Evolutionary conservation across 2,329 filamentous ascomycete species (phyloP).

Genomic region (Purpureocillium takamizusanense): DNA sequence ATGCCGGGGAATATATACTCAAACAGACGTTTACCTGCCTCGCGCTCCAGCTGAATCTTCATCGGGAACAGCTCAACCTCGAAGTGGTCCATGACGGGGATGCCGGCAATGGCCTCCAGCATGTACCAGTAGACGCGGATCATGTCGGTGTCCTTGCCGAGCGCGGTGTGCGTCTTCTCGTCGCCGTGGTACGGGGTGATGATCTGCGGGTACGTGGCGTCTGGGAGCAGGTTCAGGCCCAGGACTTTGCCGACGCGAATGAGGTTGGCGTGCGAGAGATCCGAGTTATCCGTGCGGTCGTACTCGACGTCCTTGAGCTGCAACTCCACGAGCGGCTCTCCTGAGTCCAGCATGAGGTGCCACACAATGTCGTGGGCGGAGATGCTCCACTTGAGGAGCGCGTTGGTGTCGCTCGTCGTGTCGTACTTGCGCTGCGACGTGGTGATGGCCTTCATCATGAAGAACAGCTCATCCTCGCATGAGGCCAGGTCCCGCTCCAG

Average conservation of each 20-base stretch:
- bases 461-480: conserved; percentile 96
- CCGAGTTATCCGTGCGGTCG: conserved; percentile 91
- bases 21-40: conserved; percentile 86
- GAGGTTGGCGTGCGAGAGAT: conserved; percentile 91
- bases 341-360: conserved; percentile 84
- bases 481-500: conserved; percentile 81
- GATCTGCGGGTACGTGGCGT: conserved; percentile 93
- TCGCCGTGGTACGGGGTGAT: conserved; percentile 79
- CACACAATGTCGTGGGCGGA: conserved; percentile 93
- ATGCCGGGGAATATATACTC: conserved; percentile 95
- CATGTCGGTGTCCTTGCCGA: conserved; percentile 60
- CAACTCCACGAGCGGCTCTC: conserved; percentile 84
- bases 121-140: conserved; percentile 94
- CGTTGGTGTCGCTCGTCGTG: conserved; percentile 59
- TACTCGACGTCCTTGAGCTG: conserved; percentile 88
- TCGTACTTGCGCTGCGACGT: conserved; percentile 86
- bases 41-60: conserved; percentile 86
- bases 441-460: conserved; percentile 99
- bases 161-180: conserved; percentile 34
- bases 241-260: conserved; percentile 82
- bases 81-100: conserved; percentile 94
- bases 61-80: conserved; percentile 90
- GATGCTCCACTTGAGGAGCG: conserved; percentile 84
- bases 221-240: conserved; percentile 79
- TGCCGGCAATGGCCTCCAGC: conserved; percentile 95